These are phyloP conservation scores for Novakomyces olei DNA, from an alignment of 805 yeast genomes.

Conservation along the genomic window DNA sequence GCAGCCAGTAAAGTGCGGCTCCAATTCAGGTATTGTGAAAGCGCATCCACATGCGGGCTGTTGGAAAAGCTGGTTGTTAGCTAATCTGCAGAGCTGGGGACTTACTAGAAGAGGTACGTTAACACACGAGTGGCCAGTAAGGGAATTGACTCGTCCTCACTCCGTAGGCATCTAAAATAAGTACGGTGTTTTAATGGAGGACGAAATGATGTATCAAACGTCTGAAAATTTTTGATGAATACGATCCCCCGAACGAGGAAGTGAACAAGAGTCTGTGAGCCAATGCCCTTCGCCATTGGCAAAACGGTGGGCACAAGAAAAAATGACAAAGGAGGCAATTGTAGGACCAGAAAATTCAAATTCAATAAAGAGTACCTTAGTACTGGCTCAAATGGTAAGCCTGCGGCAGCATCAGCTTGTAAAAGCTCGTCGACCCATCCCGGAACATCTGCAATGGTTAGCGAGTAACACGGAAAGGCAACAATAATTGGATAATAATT, in stretches of 20 bases:
- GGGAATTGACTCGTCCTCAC: constrained; percentile 34
- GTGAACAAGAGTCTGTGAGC: too few species aligned
- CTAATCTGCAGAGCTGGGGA: constrained; percentile 17
- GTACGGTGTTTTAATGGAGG: too few species aligned
- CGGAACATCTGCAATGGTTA: background rate
- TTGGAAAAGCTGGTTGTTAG: too few species aligned
- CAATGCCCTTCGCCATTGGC: too few species aligned
- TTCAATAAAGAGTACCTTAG: background rate
- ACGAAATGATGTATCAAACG: too few species aligned
- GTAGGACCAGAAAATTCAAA: background rate
- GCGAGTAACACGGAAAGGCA: too few species aligned
- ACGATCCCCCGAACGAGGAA: too few species aligned
- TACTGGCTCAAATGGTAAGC: background rate
- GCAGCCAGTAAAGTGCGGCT: constrained; percentile 17
- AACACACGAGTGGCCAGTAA: constrained; percentile 34
- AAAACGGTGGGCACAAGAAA: too few species aligned
- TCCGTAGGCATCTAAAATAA: constrained; percentile 31
- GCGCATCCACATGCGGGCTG: too few species aligned
- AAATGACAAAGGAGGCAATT: too few species aligned
- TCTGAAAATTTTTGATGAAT: too few species aligned
- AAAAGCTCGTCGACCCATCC: background rate
- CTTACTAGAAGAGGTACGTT: constrained; percentile 24
- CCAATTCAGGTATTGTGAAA: constrained; percentile 14
- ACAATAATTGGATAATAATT: constrained; percentile 17
- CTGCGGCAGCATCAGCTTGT: background rate